Evolutionary conservation across 1,139 yeast species (phyloP).

Genomic region (Saccharomycopsis phalli): DNA sequence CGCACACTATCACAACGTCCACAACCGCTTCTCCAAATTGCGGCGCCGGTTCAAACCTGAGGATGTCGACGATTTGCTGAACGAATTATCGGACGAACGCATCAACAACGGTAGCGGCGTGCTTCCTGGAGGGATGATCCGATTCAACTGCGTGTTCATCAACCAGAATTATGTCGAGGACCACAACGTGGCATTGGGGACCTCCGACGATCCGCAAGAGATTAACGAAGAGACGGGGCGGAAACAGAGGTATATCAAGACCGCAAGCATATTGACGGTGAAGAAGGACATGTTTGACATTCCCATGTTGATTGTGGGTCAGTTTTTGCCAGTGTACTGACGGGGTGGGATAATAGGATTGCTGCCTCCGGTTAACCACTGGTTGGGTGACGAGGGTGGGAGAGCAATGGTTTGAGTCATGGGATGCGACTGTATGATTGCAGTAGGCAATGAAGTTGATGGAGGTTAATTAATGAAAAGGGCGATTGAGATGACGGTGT

Average conservation of each 20-base stretch:
- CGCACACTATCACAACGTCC: conserved; percentile 20
- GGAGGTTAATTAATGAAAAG: too few species aligned
- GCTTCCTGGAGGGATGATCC: conserved; percentile 27
- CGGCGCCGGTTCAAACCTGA: conserved; percentile 10
- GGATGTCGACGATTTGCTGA: conserved; percentile 12
- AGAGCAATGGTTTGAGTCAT: too few species aligned
- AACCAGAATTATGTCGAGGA: conserved; percentile 13
- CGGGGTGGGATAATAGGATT: too few species aligned
- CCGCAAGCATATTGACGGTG: conserved; percentile 83
- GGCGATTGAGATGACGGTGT: too few species aligned
- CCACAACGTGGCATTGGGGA: not conserved
- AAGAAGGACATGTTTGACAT: conserved; percentile 85
- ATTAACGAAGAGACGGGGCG: conserved; percentile 15
- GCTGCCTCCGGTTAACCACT: too few species aligned
- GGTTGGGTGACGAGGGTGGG: too few species aligned
- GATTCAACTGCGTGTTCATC: conserved; percentile 21
- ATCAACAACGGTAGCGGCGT: conserved; percentile 27
- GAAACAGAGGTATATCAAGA: conserved; percentile 35
- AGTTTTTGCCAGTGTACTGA: conserved; percentile 82
- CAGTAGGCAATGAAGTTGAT: too few species aligned
- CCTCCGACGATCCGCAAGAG: conserved; percentile 7
- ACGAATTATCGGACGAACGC: conserved; percentile 16
- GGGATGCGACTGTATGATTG: too few species aligned
- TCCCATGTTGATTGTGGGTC: conserved; percentile 91
- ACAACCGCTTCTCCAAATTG: conserved; percentile 12